A percentile compares a stretch with the other conserved stretches of the same genome.
These are phyloP conservation scores for Chlamydomonas reinhardtii DNA, from an alignment of 163 green algal species.

Conservation along the genomic window DNA sequence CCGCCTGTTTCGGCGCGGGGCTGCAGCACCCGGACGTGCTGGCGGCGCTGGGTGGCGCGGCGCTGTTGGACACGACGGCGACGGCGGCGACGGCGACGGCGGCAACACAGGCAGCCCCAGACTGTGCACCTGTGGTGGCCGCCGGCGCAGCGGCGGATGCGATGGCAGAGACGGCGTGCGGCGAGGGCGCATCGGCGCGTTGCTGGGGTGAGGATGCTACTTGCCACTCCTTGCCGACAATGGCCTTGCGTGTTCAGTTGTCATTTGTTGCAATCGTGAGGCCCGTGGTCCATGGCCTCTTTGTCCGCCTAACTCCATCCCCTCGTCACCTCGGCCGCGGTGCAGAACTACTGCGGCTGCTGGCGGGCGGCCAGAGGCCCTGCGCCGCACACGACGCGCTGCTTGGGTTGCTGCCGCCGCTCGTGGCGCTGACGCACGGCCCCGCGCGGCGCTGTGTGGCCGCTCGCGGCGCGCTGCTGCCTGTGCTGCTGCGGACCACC, in stretches of 20 bases:
- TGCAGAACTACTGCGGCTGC: conserved; percentile 8
- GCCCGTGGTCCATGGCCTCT: no score
- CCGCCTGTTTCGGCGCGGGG: neutral
- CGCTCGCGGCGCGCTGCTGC: neutral
- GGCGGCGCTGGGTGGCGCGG: conserved; percentile 18
- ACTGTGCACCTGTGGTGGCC: no score
- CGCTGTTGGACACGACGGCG: neutral
- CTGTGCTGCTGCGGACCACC: neutral
- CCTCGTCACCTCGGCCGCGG: no score
- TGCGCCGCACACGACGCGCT: neutral
- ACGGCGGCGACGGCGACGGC: no score
- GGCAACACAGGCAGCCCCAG: no score
- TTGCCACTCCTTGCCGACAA: no score
- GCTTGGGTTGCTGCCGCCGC: conserved; percentile 21
- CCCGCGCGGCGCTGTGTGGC: conserved; percentile 8
- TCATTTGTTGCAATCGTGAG: no score
- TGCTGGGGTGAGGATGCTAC: conserved; percentile 39
- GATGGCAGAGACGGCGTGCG: neutral
- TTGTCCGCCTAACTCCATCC: no score
- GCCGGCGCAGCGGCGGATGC: neutral
- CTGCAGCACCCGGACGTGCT: conserved; percentile 1
- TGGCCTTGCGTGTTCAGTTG: no score
- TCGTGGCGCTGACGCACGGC: conserved; percentile 27
- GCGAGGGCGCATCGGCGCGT: neutral
- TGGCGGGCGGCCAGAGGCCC: neutral